These are phyloP conservation scores for Butyriboletus appendiculatus DNA, from an alignment of 1,284 basidiomycete species.

Conservation along the genomic window DNA sequence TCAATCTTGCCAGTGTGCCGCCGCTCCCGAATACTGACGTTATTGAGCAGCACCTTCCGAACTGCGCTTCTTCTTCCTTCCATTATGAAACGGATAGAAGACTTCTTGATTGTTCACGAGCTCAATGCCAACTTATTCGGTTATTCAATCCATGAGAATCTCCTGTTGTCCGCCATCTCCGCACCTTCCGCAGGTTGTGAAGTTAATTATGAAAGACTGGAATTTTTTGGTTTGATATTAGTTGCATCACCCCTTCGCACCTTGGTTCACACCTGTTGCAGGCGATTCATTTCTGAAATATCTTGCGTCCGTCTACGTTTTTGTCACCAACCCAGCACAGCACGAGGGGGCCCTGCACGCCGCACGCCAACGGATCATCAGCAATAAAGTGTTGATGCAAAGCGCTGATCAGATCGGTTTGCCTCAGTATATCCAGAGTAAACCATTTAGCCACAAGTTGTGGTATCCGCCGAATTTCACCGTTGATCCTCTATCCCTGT, in stretches of 20 bases:
- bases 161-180: conserved; percentile 65
- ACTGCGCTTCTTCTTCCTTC: conserved; percentile 72
- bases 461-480: conserved; percentile 62
- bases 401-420: conserved; percentile 58
- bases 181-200: conserved; percentile 66
- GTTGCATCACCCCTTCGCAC: conserved; percentile 11
- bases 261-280: conserved; percentile 33
- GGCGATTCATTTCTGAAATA: conserved; percentile 84
- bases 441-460: conserved; percentile 61
- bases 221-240: conserved; percentile 63
- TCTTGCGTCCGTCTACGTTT: conserved; percentile 70
- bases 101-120: conserved; percentile 71
- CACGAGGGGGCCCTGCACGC: conserved; percentile 66
- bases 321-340: conserved; percentile 61
- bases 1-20: conserved; percentile 16
- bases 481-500: conserved; percentile 21
- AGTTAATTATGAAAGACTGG: conserved; percentile 77
- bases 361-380: conserved; percentile 66
- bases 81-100: conserved; percentile 67
- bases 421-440: conserved; percentile 70
- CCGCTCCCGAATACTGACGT: conserved; percentile 31
- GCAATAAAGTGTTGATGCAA: conserved; percentile 64
- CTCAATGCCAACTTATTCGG: conserved; percentile 71
- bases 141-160: conserved; percentile 56
- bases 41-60: conserved; percentile 53